These are phyloP conservation scores for Trametes elegans DNA, from an alignment of 768 basidiomycete genomes.

Conservation along the genomic window DNA sequence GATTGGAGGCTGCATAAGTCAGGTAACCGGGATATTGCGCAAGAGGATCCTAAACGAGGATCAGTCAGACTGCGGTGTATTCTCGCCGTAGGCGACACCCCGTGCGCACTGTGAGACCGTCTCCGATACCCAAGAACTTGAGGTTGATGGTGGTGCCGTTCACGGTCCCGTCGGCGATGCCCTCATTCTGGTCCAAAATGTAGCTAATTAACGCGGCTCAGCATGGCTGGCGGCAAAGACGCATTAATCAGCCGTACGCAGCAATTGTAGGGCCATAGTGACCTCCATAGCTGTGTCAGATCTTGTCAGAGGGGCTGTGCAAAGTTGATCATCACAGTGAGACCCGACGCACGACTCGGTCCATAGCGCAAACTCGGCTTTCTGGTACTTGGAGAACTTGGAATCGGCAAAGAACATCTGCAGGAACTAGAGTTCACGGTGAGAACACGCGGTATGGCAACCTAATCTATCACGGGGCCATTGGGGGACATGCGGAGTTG, in stretches of 20 bases:
- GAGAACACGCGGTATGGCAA: background rate
- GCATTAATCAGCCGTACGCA: conserved; percentile 24
- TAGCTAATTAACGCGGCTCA: conserved; percentile 28
- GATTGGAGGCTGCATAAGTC: conserved; percentile 51
- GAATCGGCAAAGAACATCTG: conserved; percentile 60
- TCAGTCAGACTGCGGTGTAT: background rate
- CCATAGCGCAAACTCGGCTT: conserved; percentile 55
- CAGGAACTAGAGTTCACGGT: conserved; percentile 38
- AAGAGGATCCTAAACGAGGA: conserved; percentile 33
- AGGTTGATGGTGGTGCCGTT: conserved; percentile 52
- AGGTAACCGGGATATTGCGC: conserved; percentile 59
- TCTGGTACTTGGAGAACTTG: conserved; percentile 47
- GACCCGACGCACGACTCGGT: conserved; percentile 49
- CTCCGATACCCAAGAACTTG: conserved; percentile 56
- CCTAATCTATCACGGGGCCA: background rate
- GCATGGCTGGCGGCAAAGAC: background rate
- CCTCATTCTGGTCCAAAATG: conserved; percentile 59
- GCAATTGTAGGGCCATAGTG: conserved; percentile 41
- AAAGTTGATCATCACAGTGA: conserved; percentile 5
- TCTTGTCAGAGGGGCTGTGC: conserved; percentile 14
- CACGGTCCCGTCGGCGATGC: conserved; percentile 45
- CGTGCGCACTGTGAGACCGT: conserved; percentile 53
- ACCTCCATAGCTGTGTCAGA: conserved; percentile 32
- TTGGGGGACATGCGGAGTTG: conserved; percentile 1
- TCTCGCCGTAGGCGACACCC: background rate